phyloP scores from a whole-genome alignment of 495 filamentous ascomycete genomes.

The Xanthoparmelia taractica region DNA sequence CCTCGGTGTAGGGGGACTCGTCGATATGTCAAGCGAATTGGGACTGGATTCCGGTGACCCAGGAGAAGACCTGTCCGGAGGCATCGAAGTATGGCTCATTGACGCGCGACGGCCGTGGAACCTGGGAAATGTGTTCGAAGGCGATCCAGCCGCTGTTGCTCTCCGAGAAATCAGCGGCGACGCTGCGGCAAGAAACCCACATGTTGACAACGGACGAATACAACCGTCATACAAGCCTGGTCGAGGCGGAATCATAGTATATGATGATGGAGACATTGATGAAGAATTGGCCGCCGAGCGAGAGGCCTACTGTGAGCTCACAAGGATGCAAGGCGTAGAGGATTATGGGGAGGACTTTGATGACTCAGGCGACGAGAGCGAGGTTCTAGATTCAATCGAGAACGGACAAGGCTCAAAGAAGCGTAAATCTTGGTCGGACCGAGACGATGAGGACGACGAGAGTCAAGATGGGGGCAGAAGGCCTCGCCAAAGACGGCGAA shows the following conservation, averaged over 20 bases:
- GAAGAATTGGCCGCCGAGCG: constrained; percentile 68
- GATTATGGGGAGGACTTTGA: constrained; percentile 53
- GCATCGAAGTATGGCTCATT: constrained; percentile 87
- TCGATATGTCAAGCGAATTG: constrained; percentile 70
- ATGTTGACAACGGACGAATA: constrained; percentile 60
- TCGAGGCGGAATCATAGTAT: constrained; percentile 78
- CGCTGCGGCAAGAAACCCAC: constrained; percentile 41
- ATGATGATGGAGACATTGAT: constrained; percentile 94
- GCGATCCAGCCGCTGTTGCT: constrained; percentile 45
- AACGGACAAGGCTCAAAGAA: constrained; percentile 47
- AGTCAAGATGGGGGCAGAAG: constrained; percentile 60
- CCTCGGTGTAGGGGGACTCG: constrained; percentile 82
- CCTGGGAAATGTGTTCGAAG: constrained; percentile 83
- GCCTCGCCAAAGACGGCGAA: constrained; percentile 70
- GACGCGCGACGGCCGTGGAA: constrained; percentile 94
- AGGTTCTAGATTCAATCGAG: constrained; percentile 26
- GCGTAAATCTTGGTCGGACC: constrained; percentile 76
- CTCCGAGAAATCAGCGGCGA: constrained; percentile 45
- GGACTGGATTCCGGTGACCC: constrained; percentile 50
- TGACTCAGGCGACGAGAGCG: constrained; percentile 36
- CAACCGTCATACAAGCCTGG: constrained; percentile 62
- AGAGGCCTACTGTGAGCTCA: constrained; percentile 71
- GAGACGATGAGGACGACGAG: constrained; percentile 57
- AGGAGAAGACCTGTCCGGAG: constrained; percentile 54
- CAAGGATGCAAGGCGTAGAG: constrained; percentile 84